A percentile compares a stretch with the other conserved stretches of the same genome.
Conservation (phyloP, 78 protist genomes). For the Tieghemostelium lacteum region DNA sequence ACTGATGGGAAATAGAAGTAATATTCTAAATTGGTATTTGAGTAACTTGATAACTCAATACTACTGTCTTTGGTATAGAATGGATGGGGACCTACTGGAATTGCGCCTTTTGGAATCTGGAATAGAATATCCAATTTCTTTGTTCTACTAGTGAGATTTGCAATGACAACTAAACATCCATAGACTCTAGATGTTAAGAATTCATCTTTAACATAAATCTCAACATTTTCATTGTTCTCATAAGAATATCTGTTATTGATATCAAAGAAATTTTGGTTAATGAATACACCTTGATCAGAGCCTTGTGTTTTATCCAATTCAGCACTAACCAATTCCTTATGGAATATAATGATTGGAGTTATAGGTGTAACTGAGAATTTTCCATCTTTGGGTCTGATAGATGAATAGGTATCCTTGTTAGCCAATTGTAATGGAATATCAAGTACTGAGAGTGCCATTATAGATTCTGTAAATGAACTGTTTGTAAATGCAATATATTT, state of each 20-base stretch:
- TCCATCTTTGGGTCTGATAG: conserved; percentile 29
- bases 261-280: conserved; percentile 71
- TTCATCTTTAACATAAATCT: conserved; percentile 37
- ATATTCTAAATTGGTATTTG: conserved; percentile 33
- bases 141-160: conserved; percentile 54
- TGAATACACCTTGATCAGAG: background rate
- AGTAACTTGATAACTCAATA: conserved; percentile 26
- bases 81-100: conserved; percentile 66
- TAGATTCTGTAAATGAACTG: conserved; percentile 13
- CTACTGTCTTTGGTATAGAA: conserved; percentile 31
- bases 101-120: conserved; percentile 69
- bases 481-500: conserved; percentile 25
- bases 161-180: conserved; percentile 47
- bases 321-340: conserved; percentile 51
- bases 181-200: conserved; percentile 50
- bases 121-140: conserved; percentile 59
- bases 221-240: conserved; percentile 28
- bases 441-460: conserved; percentile 46
- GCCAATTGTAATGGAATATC: conserved; percentile 60
- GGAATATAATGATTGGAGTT: conserved; percentile 46
- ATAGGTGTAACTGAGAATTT: conserved; percentile 19
- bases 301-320: background rate
- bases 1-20: conserved; percentile 66
- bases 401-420: conserved; percentile 15
- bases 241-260: conserved; percentile 15